Evolutionary conservation across 129 eudicot species (phyloP).

Genomic region (Chrysanthemum lavandulifolium): DNA sequence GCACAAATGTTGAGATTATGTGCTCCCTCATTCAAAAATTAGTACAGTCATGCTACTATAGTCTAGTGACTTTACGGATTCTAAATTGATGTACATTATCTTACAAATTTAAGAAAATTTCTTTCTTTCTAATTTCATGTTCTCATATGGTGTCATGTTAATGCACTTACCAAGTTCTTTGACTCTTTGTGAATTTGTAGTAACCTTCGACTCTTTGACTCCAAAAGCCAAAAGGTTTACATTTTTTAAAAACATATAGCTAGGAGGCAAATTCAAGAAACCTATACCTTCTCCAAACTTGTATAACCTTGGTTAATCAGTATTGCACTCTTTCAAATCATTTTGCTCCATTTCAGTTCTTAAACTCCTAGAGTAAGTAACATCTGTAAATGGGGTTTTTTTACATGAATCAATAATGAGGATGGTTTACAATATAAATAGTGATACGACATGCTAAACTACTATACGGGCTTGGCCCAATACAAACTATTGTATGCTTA

Average conservation of each 20-base stretch:
- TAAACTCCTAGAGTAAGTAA: not conserved
- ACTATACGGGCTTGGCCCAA: too few species aligned
- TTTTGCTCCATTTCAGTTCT: not conserved
- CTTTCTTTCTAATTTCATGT: slow-evolving; percentile 13
- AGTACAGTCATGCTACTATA: too few species aligned
- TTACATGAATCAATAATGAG: too few species aligned
- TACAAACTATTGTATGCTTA: too few species aligned
- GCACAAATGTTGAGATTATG: slow-evolving; percentile 11
- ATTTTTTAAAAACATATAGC: not conserved
- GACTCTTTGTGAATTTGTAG: slow-evolving; percentile 15
- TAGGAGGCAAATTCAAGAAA: not conserved
- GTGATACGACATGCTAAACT: too few species aligned
- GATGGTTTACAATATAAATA: too few species aligned
- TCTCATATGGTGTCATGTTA: slow-evolving; percentile 2
- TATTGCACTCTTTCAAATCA: slow-evolving; percentile 2
- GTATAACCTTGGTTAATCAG: not conserved
- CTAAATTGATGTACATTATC: slow-evolving; percentile 26
- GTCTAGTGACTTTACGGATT: not conserved
- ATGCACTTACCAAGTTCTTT: slow-evolving; percentile 24
- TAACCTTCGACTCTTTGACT: slow-evolving; percentile 13
- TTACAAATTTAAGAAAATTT: slow-evolving; percentile 20
- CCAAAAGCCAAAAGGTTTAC: not conserved
- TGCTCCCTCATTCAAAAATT: not conserved
- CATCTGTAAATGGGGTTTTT: too few species aligned
- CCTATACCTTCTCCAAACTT: not conserved